phyloP scores from a whole-genome alignment of 345 rosid species.

The Mangifera indica region DNA sequence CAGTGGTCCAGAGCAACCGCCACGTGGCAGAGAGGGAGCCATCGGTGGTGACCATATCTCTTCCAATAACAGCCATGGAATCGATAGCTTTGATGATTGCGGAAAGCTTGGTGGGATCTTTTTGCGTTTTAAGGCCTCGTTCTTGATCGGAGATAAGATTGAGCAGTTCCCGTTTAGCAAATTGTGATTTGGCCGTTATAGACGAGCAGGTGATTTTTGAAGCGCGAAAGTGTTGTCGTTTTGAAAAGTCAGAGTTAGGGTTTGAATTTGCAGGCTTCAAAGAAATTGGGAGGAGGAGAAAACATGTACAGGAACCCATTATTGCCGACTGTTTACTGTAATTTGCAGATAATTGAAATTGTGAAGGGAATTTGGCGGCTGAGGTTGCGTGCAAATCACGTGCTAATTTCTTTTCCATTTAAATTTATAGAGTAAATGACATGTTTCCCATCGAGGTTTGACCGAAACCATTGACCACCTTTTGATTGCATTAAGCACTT shows the following conservation, averaged over 20 bases:
- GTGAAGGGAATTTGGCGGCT: neutral
- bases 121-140: conserved; percentile 80
- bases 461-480: too few relatives aligned
- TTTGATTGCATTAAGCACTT: too few relatives aligned
- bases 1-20: conserved; percentile 91
- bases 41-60: conserved; percentile 54
- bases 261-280: conserved; percentile 9
- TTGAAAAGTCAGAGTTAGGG: neutral
- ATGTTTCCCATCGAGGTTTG: too few relatives aligned
- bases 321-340: neutral
- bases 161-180: conserved; percentile 61
- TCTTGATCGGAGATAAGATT: conserved; percentile 73
- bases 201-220: conserved; percentile 37
- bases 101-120: conserved; percentile 48
- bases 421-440: too few relatives aligned
- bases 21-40: conserved; percentile 72
- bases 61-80: conserved; percentile 58
- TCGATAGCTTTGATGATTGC: conserved; percentile 66
- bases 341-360: neutral
- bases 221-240: neutral
- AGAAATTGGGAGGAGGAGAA: conserved; percentile 20
- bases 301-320: conserved; percentile 14
- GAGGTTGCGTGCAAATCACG: conserved; percentile 12
- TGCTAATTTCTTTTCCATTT: neutral
- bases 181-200: conserved; percentile 32